Percentiles rank a stretch among this genome's conserved stretches.
Conservation (phyloP, 2,329 filamentous ascomycete species). For the Blastomyces parvus region DNA sequence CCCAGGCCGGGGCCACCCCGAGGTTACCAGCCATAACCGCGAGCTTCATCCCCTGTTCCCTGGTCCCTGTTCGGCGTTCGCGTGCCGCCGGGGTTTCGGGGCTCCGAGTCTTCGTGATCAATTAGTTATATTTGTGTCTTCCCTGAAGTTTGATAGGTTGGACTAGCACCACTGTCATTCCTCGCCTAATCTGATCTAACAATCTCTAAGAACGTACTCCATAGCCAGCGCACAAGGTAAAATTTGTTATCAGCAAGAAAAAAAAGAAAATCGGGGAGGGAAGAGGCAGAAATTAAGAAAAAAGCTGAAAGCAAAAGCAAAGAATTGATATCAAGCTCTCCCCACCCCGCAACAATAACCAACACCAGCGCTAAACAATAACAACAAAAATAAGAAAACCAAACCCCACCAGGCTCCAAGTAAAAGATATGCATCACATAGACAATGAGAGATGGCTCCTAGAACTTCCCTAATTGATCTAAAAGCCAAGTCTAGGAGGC, state of each 20-base stretch:
- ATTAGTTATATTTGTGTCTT: neutral
- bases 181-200: neutral
- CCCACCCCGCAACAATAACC: neutral
- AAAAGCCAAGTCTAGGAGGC: neutral
- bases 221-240: neutral
- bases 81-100: neutral
- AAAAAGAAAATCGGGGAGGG: neutral
- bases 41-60: neutral
- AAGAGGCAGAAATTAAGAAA: no score
- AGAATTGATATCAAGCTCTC: neutral
- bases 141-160: neutral
- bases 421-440: no score
- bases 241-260: neutral
- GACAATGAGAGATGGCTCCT: neutral
- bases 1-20: neutral
- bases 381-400: constrained; percentile 29
- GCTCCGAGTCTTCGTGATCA: neutral
- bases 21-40: neutral
- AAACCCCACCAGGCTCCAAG: neutral
- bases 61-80: no score
- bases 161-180: neutral
- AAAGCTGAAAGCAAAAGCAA: neutral
- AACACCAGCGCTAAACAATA: constrained; percentile 2
- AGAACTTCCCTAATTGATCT: neutral
- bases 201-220: neutral